These are phyloP conservation scores for Chloranthus sessilifolius DNA, from an alignment of 164 flowering plant species.

Conservation along the genomic window DNA sequence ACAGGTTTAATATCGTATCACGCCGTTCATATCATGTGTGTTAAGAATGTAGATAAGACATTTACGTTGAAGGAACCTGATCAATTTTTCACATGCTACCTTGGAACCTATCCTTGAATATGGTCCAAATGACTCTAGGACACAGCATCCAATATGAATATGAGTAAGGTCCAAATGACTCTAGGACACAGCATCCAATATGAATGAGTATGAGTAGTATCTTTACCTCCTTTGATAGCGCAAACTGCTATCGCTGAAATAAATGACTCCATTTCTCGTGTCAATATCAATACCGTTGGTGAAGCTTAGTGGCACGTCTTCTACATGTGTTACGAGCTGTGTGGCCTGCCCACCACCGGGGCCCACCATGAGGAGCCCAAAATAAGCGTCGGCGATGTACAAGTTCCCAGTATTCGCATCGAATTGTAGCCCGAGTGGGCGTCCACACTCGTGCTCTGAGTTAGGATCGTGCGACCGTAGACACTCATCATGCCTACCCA, in stretches of 20 bases:
- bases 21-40: too few relatives aligned
- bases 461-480: background rate
- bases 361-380: conserved; percentile 27
- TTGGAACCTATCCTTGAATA: too few relatives aligned
- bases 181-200: too few relatives aligned
- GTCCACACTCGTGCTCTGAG: conserved; percentile 21
- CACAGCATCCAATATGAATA: too few relatives aligned
- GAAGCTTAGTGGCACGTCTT: conserved; percentile 17
- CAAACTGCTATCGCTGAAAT: conserved; percentile 43
- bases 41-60: too few relatives aligned
- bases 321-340: conserved; percentile 2
- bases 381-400: conserved; percentile 36
- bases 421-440: conserved; percentile 33
- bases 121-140: too few relatives aligned
- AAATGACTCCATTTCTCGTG: conserved; percentile 21
- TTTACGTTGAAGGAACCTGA: too few relatives aligned
- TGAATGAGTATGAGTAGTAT: too few relatives aligned
- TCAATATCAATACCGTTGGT: conserved; percentile 40
- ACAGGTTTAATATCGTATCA: too few relatives aligned
- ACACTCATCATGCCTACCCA: background rate
- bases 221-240: conserved; percentile 36
- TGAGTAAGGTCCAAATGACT: too few relatives aligned
- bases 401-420: conserved; percentile 25
- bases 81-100: too few relatives aligned
- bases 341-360: conserved; percentile 14